Conservation (phyloP, 2,329 filamentous ascomycete genomes). For the Claviceps humidiphila region DNA sequence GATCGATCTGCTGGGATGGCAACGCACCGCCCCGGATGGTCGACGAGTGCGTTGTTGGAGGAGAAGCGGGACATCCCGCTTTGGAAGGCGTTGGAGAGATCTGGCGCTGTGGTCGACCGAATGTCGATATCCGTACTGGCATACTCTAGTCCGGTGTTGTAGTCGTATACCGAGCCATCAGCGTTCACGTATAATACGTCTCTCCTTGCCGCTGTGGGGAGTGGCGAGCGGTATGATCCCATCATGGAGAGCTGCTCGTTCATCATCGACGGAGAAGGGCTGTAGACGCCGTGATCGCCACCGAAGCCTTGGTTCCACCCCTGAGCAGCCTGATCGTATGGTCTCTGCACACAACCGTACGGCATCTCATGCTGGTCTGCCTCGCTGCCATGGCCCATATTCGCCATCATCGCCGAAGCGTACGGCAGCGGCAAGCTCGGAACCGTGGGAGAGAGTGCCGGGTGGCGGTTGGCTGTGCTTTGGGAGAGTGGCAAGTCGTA, state of each 20-base stretch:
- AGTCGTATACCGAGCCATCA: constrained; percentile 15
- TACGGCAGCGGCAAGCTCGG: background rate
- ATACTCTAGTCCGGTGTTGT: constrained; percentile 8
- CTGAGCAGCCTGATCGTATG: constrained; percentile 13
- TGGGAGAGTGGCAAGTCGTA: constrained; percentile 21
- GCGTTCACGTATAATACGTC: constrained; percentile 14
- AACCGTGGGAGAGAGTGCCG: constrained; percentile 6
- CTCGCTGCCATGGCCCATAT: constrained; percentile 1
- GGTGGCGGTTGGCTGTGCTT: constrained; percentile 16
- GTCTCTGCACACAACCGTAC: constrained; percentile 14
- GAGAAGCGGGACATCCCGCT: constrained; percentile 7
- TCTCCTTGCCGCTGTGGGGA: constrained; percentile 8
- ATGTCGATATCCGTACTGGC: constrained; percentile 8
- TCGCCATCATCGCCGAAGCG: background rate
- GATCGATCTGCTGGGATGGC: background rate
- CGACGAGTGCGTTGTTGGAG: constrained; percentile 2
- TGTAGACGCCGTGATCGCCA: constrained; percentile 15
- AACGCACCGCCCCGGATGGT: background rate
- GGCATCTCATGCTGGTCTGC: constrained; percentile 5
- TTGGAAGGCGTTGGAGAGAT: constrained; percentile 12
- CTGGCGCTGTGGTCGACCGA: constrained; percentile 7
- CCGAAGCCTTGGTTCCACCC: constrained; percentile 14
- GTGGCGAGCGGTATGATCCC: constrained; percentile 14
- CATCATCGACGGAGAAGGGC: constrained; percentile 12
- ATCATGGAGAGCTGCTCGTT: constrained; percentile 14